Evolutionary conservation across 208 protist genomes (phyloP).

Genomic region (Kentomonas sorsogonicus): DNA sequence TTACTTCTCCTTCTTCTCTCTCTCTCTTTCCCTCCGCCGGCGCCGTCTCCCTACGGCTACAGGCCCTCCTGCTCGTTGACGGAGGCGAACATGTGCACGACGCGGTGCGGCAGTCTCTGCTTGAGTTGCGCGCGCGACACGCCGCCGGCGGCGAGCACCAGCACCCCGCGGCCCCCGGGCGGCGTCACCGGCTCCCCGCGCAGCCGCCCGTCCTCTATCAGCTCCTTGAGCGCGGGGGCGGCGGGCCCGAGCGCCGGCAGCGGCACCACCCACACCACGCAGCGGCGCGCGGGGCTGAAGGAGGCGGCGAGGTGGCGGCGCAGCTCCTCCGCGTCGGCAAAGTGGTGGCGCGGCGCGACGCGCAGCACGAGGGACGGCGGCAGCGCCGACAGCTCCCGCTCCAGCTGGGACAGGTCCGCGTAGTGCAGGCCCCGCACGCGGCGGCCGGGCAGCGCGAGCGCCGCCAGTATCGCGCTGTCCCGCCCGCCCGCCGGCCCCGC

Average conservation of each 20-base stretch:
- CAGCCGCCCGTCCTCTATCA: slow-evolving; percentile 62
- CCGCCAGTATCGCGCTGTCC: too few species aligned
- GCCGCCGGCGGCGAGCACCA: slow-evolving; percentile 33
- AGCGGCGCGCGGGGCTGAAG: slow-evolving; percentile 14
- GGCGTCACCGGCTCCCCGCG: slow-evolving; percentile 38
- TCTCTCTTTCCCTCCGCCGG: too few species aligned
- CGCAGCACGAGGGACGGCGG: too few species aligned
- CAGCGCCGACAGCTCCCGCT: too few species aligned
- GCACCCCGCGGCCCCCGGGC: slow-evolving; percentile 27
- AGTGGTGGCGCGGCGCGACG: too few species aligned
- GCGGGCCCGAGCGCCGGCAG: slow-evolving; percentile 21
- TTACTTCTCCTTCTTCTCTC: too few species aligned
- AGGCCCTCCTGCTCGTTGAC: background rate
- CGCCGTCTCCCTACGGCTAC: too few species aligned
- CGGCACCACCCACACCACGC: slow-evolving; percentile 52
- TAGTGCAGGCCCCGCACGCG: too few species aligned
- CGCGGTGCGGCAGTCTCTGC: slow-evolving; percentile 52
- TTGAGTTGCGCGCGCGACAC: slow-evolving; percentile 47
- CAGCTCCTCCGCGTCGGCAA: slow-evolving; percentile 17
- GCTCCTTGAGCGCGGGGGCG: slow-evolving; percentile 55
- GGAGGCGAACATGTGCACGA: slow-evolving; percentile 62
- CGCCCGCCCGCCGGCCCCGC: too few species aligned
- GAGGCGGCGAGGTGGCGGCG: slow-evolving; percentile 17
- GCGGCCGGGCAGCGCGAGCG: too few species aligned
- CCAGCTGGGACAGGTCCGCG: too few species aligned